A percentile compares a stretch with the other conserved stretches of the same genome.
These are phyloP conservation scores for Brassica cretica DNA, from an alignment of 345 rosid species.

Conservation along the genomic window DNA sequence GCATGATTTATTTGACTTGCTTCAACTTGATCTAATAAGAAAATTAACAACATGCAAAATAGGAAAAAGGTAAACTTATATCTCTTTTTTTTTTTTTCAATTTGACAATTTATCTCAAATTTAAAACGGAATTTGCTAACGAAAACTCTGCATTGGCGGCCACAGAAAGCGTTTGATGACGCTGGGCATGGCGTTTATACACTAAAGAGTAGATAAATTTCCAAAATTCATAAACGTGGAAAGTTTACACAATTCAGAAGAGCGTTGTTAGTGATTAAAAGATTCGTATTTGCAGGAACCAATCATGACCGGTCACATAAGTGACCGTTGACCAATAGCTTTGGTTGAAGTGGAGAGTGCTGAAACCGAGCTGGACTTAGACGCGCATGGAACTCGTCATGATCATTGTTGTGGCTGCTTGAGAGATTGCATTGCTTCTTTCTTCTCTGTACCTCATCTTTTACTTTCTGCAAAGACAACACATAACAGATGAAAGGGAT, in stretches of 20 bases:
- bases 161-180: constrained; percentile 25
- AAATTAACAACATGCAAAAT: neutral
- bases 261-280: constrained; percentile 21
- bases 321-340: constrained; percentile 30
- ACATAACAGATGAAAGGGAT: neutral
- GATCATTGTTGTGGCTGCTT: constrained; percentile 26
- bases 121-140: neutral
- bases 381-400: constrained; percentile 35
- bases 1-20: neutral
- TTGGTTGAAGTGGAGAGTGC: constrained; percentile 20
- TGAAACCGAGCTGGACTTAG: constrained; percentile 27
- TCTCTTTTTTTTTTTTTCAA: neutral
- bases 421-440: constrained; percentile 41
- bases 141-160: neutral
- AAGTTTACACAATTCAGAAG: constrained; percentile 21
- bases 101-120: constrained; percentile 4
- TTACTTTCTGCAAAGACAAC: constrained; percentile 56
- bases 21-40: neutral
- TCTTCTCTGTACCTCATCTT: constrained; percentile 71
- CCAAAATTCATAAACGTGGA: constrained; percentile 14
- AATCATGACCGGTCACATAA: constrained; percentile 14
- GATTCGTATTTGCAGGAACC: constrained; percentile 13
- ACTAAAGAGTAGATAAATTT: neutral
- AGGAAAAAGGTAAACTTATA: neutral
- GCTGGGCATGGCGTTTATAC: constrained; percentile 10